Conservation (phyloP, 2,329 filamentous ascomycete genomes). For the Acarospora socialis region DNA sequence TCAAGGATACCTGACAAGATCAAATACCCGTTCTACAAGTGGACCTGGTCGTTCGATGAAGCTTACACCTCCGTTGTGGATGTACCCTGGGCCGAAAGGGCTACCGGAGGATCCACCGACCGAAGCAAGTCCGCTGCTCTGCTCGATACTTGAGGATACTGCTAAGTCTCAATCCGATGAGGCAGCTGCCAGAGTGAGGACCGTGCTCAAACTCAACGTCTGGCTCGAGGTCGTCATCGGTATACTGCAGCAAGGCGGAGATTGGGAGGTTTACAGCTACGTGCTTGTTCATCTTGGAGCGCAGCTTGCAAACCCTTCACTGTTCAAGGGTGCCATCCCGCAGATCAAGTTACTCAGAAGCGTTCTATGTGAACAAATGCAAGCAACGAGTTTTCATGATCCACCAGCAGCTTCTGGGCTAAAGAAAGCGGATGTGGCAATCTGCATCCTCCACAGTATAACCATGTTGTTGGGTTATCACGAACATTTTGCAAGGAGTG, state of each 20-base stretch:
- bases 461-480: slow-evolving; percentile 87
- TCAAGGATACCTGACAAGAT: slow-evolving; percentile 18
- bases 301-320: slow-evolving; percentile 76
- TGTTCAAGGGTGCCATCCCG: slow-evolving; percentile 60
- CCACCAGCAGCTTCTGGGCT: slow-evolving; percentile 66
- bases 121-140: slow-evolving; percentile 34
- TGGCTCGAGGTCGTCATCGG: slow-evolving; percentile 68
- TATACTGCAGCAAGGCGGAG: slow-evolving; percentile 58
- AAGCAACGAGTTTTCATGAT: slow-evolving; percentile 62
- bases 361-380: slow-evolving; percentile 70
- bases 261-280: slow-evolving; percentile 92
- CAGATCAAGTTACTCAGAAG: slow-evolving; percentile 64
- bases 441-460: slow-evolving; percentile 74
- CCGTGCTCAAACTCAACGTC: slow-evolving; percentile 42
- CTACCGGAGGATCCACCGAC: slow-evolving; percentile 39
- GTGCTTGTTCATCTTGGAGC: slow-evolving; percentile 72
- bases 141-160: slow-evolving; percentile 14
- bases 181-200: slow-evolving; percentile 21
- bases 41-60: slow-evolving; percentile 22
- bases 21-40: slow-evolving; percentile 21
- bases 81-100: slow-evolving; percentile 38
- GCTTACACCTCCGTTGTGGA: slow-evolving; percentile 37
- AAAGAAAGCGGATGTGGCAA: slow-evolving; percentile 74
- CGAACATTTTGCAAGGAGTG: slow-evolving; percentile 63
- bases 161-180: slow-evolving; percentile 11